A percentile compares a stretch with the other conserved stretches of the same genome.
Evolutionary conservation across 2,329 filamentous ascomycete species (phyloP).

Genomic region (Colletotrichum liriopes): DNA sequence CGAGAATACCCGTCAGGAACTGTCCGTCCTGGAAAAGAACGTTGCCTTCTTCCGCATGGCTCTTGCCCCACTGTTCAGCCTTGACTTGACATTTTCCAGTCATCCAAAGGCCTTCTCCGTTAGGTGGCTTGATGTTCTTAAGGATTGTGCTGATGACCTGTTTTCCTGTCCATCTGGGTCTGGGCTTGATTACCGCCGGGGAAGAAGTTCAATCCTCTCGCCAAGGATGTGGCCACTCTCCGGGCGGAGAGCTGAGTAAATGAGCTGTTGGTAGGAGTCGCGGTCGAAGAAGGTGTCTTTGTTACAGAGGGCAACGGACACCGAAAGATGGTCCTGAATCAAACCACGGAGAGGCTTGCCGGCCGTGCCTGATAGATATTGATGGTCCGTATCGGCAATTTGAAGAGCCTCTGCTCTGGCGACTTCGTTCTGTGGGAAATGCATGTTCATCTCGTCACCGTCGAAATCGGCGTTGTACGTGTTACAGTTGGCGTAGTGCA

Average conservation of each 20-base stretch:
- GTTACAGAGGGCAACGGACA: conserved; percentile 91
- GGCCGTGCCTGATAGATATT: conserved; percentile 94
- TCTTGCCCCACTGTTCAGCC: conserved; percentile 82
- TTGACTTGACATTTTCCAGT: conserved; percentile 84
- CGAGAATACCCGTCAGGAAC: conserved; percentile 90
- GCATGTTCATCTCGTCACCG: conserved; percentile 99
- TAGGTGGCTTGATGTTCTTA: conserved; percentile 88
- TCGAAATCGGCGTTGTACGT: conserved; percentile 99
- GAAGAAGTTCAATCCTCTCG: conserved; percentile 85
- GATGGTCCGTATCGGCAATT: conserved; percentile 96
- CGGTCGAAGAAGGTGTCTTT: conserved; percentile 92
- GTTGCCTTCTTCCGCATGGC: conserved; percentile 79
- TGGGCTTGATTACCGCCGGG: conserved; percentile 89
- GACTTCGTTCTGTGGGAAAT: conserved; percentile 97
- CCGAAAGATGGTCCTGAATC: conserved; percentile 98
- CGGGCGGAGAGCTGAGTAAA: conserved; percentile 90
- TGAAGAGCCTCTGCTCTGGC: conserved; percentile 93
- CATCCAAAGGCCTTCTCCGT: conserved; percentile 84
- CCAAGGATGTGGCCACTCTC: conserved; percentile 90
- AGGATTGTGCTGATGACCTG: conserved; percentile 94
- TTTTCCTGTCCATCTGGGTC: conserved; percentile 92
- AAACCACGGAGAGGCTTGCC: conserved; percentile 95
- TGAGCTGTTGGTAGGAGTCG: conserved; percentile 91
- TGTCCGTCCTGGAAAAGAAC: conserved; percentile 91
- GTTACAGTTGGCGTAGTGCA: conserved; percentile 99